Evolutionary conservation across 495 filamentous ascomycete species (phyloP).

Genomic region (Penicillium antarcticum): DNA sequence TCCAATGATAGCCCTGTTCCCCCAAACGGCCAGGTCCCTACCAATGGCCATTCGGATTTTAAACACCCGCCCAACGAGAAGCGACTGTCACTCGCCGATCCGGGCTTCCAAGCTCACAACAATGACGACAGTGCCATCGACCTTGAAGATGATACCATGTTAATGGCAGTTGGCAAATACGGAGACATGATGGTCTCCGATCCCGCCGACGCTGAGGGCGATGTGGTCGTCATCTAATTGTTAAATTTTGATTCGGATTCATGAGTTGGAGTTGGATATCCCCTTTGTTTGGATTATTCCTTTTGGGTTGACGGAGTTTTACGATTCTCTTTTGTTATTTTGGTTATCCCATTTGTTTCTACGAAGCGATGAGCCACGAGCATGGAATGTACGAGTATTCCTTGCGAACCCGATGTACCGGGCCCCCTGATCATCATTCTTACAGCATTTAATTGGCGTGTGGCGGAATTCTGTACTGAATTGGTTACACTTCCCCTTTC

Average conservation of each 20-base stretch:
- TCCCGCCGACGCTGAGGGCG: slow-evolving; percentile 47
- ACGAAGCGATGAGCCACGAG: slow-evolving; percentile 33
- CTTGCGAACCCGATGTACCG: background rate
- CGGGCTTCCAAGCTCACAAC: slow-evolving; percentile 34
- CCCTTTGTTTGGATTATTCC: slow-evolving; percentile 14
- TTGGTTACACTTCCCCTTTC: slow-evolving; percentile 17
- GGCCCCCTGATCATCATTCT: slow-evolving; percentile 14
- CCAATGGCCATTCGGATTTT: slow-evolving; percentile 13
- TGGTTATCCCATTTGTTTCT: slow-evolving; percentile 8
- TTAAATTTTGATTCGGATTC: slow-evolving; percentile 14
- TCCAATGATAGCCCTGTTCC: slow-evolving; percentile 5
- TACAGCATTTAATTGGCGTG: slow-evolving; percentile 31
- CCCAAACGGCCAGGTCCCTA: slow-evolving; percentile 12
- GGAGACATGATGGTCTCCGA: slow-evolving; percentile 49
- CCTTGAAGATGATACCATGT: slow-evolving; percentile 44
- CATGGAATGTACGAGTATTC: slow-evolving; percentile 14
- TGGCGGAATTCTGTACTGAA: slow-evolving; percentile 12
- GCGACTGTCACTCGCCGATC: slow-evolving; percentile 25
- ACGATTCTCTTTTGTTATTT: slow-evolving; percentile 16
- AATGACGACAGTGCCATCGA: slow-evolving; percentile 49
- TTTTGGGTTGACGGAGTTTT: slow-evolving; percentile 18
- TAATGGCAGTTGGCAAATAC: slow-evolving; percentile 49
- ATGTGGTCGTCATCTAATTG: slow-evolving; percentile 45
- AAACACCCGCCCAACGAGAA: slow-evolving; percentile 19
- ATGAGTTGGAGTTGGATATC: slow-evolving; percentile 23